phyloP scores from a whole-genome alignment of 352 stramenopile genomes.

The Globisporangium canariense region DNA sequence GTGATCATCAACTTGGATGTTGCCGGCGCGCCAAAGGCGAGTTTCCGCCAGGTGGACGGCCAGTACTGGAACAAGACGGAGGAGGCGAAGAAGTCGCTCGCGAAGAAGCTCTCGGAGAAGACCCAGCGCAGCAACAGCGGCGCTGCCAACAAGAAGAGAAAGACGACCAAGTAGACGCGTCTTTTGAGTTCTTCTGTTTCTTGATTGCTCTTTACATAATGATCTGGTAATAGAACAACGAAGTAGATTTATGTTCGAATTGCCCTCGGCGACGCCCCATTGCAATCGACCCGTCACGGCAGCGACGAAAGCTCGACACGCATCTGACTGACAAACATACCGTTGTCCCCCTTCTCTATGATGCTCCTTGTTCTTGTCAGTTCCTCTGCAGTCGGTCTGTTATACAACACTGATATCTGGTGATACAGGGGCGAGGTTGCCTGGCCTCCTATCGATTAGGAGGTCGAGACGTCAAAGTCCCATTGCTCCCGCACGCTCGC shows the following conservation, averaged over 20 bases:
- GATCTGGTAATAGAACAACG: slow-evolving; percentile 7
- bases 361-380: background rate
- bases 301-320: background rate
- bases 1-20: slow-evolving; percentile 93
- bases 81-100: slow-evolving; percentile 77
- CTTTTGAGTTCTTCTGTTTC: background rate
- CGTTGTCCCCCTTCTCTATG: background rate
- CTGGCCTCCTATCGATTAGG: slow-evolving; percentile 7
- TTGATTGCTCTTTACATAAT: slow-evolving; percentile 2
- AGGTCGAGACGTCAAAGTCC: slow-evolving; percentile 68
- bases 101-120: slow-evolving; percentile 69
- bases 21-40: slow-evolving; percentile 87
- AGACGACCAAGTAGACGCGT: slow-evolving; percentile 22
- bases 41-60: slow-evolving; percentile 84
- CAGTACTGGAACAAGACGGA: slow-evolving; percentile 89
- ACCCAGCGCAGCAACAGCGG: slow-evolving; percentile 31
- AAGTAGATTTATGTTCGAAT: slow-evolving; percentile 1
- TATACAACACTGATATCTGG: background rate
- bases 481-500: slow-evolving; percentile 78
- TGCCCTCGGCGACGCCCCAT: background rate
- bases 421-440: background rate
- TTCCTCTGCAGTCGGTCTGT: background rate
- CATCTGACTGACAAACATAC: background rate
- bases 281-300: background rate
- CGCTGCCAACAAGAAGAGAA: slow-evolving; percentile 43